These are phyloP conservation scores for Fusarium agapanthi DNA, from an alignment of 2,329 filamentous ascomycete species.

Conservation along the genomic window DNA sequence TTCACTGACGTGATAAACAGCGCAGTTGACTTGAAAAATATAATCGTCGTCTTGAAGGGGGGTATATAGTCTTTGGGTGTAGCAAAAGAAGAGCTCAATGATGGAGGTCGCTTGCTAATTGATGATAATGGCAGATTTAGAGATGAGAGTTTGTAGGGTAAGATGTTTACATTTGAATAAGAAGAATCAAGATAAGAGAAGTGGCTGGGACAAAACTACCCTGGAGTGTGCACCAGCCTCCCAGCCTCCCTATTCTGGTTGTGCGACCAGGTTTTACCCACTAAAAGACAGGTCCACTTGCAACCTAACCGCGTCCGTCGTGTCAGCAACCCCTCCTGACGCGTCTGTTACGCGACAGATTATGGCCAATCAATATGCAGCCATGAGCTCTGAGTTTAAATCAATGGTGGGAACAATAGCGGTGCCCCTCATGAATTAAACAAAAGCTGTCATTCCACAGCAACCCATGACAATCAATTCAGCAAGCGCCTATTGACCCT, in stretches of 20 bases:
- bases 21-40: conserved; percentile 13
- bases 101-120: conserved; percentile 36
- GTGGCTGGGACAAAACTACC: conserved; percentile 43
- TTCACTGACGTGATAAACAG: conserved; percentile 28
- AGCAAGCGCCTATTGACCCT: conserved; percentile 30
- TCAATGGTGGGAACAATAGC: conserved; percentile 27
- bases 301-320: conserved; percentile 30
- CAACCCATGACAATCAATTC: conserved; percentile 22
- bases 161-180: conserved; percentile 37
- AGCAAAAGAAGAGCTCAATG: conserved; percentile 26
- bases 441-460: conserved; percentile 8
- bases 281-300: conserved; percentile 21
- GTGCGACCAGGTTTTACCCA: conserved; percentile 25
- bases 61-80: background rate
- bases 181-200: conserved; percentile 34
- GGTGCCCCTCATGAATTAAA: conserved; percentile 36
- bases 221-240: conserved; percentile 37
- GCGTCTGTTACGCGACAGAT: conserved; percentile 45
- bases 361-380: conserved; percentile 38
- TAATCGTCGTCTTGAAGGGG: conserved; percentile 3
- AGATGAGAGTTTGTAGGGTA: conserved; percentile 38
- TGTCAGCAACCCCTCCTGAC: conserved; percentile 33
- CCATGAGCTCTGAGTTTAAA: conserved; percentile 9
- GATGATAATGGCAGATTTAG: conserved; percentile 37
- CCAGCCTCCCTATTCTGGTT: conserved; percentile 39